Conservation (phyloP, 2,329 filamentous ascomycete genomes). For the Hirsutella thompsonii region DNA sequence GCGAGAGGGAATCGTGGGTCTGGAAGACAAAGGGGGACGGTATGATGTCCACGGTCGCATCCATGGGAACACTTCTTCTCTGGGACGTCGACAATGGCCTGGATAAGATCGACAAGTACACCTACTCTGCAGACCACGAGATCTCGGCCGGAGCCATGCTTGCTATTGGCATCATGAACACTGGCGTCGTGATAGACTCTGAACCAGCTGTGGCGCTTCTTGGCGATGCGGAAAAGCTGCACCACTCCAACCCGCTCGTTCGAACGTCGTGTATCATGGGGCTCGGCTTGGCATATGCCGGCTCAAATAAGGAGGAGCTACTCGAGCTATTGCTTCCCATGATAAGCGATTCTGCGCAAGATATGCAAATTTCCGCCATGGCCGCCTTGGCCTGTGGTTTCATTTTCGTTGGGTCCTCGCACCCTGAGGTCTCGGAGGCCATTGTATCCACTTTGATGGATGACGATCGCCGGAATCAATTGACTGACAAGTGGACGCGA, state of each 20-base stretch:
- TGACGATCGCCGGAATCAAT: slow-evolving; percentile 76
- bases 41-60: slow-evolving; percentile 93
- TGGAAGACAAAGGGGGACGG: slow-evolving; percentile 99
- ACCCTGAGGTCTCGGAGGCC: slow-evolving; percentile 81
- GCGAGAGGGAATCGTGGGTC: slow-evolving; percentile 86
- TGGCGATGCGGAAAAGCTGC: slow-evolving; percentile 65
- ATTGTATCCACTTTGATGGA: slow-evolving; percentile 90
- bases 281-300: slow-evolving; percentile 85
- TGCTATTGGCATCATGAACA: slow-evolving; percentile 91
- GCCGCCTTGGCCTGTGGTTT: slow-evolving; percentile 83
- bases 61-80: slow-evolving; percentile 77
- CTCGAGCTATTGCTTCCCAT: slow-evolving; percentile 76
- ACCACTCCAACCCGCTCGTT: slow-evolving; percentile 64
- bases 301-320: slow-evolving; percentile 84
- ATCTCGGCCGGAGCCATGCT: slow-evolving; percentile 88
- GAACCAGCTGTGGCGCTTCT: slow-evolving; percentile 85
- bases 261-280: slow-evolving; percentile 88
- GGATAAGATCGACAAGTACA: slow-evolving; percentile 91
- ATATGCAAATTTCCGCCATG: slow-evolving; percentile 96
- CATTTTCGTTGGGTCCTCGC: slow-evolving; percentile 84
- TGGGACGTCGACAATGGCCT: slow-evolving; percentile 91
- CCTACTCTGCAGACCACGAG: slow-evolving; percentile 64
- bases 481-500: slow-evolving; percentile 96
- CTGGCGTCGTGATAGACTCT: slow-evolving; percentile 76
- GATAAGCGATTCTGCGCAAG: slow-evolving; percentile 67